A percentile compares a stretch with the other conserved stretches of the same genome.
Conservation (phyloP, 148 eudicot genomes). For the Polygonum maritimum region DNA sequence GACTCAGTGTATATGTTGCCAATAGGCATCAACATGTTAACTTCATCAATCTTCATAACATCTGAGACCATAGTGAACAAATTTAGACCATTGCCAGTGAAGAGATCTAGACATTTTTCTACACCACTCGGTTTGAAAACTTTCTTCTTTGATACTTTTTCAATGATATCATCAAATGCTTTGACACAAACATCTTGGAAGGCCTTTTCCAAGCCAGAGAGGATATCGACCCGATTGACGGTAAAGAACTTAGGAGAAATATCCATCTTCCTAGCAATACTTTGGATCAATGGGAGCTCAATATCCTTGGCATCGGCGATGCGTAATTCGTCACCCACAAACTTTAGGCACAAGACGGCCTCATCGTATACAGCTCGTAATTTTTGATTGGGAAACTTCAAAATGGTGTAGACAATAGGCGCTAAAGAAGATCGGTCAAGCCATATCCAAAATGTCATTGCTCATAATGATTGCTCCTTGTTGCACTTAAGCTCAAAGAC, state of each 20-base stretch:
- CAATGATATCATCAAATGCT: slow-evolving; percentile 26
- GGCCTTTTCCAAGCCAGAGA: slow-evolving; percentile 12
- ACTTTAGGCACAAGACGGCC: slow-evolving; percentile 15
- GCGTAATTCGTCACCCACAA: neutral
- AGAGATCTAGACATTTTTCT: neutral
- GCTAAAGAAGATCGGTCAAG: slow-evolving; percentile 16
- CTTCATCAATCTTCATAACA: neutral
- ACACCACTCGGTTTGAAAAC: neutral
- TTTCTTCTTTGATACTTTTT: neutral
- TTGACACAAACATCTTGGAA: slow-evolving; percentile 18
- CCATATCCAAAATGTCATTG: slow-evolving; percentile 29
- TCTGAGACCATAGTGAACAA: neutral
- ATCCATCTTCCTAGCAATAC: slow-evolving; percentile 9
- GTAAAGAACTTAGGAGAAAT: slow-evolving; percentile 6
- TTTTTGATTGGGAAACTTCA: neutral
- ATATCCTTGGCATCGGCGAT: neutral
- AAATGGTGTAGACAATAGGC: neutral
- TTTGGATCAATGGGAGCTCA: slow-evolving; percentile 19
- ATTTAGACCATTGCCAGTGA: neutral
- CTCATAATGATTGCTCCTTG: slow-evolving; percentile 21
- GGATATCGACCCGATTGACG: slow-evolving; percentile 15
- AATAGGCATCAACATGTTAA: neutral
- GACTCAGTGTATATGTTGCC: neutral
- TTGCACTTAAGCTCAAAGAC: slow-evolving; percentile 15
- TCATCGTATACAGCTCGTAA: slow-evolving; percentile 17